Base-by-base conservation (phyloP, 2,329 filamentous ascomycete genomes). In the Achaetomium macrosporum region DNA sequence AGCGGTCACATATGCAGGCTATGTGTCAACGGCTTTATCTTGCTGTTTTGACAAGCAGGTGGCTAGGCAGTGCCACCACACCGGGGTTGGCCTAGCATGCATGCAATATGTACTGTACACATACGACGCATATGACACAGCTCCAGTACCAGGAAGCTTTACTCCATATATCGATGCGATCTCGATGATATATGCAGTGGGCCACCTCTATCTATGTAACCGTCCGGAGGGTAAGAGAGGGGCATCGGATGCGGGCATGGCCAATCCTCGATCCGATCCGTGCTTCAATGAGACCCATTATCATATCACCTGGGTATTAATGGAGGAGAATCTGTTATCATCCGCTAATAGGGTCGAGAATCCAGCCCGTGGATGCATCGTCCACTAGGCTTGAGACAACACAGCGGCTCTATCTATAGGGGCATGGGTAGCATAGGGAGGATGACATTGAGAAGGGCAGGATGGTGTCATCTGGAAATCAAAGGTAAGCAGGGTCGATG, bases 11-110 rank as follows among this genome's bases (percentile, higher is more conserved):
- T 25, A 25, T 37, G 35, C 35, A 37, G 35, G 43, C 31, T 20
- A 50, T 50, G 47, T 50, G 47, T 50, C 47, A 50, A 50, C 40
- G 40, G 47, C 17, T 37, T 30, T 30, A n/a, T 36, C 41, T 30
- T 42, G 19, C 10, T 42, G 20, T 11, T n/a, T 29, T n/a, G 15
- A n/a, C 41, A 13, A n/a, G 30, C 41, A 20, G 4, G 35, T 8
- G 11, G 35, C 9, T 8, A 8, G 7, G 7, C 33, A 3, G 33
- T 35, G 33, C 33, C 25, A 25, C 33, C 33, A 35, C 33, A 15
- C 33, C 10, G 33, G 33, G 5, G 33, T 35, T 12, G 33, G 33
- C 33, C 5, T 35, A 35, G 33, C 33, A 35, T 35, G 33, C 33
- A 35, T 35, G 33, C 33, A 12, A 15, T 35, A n/a, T n/a, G n/a